Evolutionary conservation across 2,329 filamentous ascomycete genomes (phyloP).

Genomic region (Monilinia laxa): DNA sequence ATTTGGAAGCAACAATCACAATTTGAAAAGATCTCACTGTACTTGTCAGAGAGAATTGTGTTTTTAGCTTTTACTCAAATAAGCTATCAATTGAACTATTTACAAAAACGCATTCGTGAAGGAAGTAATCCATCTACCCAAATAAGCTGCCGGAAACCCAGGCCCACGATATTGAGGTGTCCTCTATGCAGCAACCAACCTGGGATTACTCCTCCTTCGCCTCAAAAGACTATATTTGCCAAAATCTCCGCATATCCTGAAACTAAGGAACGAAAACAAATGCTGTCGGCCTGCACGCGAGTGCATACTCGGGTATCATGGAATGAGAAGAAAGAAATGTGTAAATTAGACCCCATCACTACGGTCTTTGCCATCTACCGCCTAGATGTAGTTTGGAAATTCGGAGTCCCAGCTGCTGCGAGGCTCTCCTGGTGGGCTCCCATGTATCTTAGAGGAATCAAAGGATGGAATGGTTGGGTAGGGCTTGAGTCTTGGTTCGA

Average conservation of each 20-base stretch:
- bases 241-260: background rate
- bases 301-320: background rate
- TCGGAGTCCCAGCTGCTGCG: background rate
- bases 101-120: background rate
- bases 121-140: background rate
- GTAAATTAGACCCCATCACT: background rate
- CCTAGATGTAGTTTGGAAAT: background rate
- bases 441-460: no score
- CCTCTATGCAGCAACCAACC: background rate
- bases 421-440: background rate
- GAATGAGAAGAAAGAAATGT: background rate
- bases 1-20: background rate
- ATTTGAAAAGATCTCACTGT: no score
- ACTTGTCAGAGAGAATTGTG: rapidly evolving
- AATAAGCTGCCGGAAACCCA: background rate
- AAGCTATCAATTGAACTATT: no score
- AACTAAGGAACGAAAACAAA: background rate
- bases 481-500: background rate
- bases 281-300: no score
- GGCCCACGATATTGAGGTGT: background rate
- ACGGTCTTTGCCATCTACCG: background rate
- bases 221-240: background rate
- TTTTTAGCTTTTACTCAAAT: background rate
- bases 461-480: background rate
- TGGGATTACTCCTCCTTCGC: rapidly evolving